A percentile compares a stretch with the other conserved stretches of the same genome.
phyloP scores from a whole-genome alignment of 2,329 filamentous ascomycete genomes.

The Diplodia intermedia region DNA sequence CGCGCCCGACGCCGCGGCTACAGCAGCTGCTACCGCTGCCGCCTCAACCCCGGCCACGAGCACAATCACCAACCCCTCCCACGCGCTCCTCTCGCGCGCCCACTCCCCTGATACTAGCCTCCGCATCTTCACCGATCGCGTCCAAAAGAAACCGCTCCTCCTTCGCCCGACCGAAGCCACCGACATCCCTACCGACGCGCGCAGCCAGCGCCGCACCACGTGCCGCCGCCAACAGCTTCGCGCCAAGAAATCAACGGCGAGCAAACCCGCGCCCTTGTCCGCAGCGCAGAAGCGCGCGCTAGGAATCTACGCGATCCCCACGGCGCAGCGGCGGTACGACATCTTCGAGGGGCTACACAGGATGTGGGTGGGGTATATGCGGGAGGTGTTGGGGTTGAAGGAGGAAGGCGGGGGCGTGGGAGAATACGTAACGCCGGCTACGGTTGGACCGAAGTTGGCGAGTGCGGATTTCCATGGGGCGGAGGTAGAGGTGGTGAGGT shows the following conservation, averaged over 20 bases:
- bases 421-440: conserved; percentile 60
- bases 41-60: too few species aligned
- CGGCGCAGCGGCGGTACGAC: conserved; percentile 71
- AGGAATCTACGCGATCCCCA: conserved; percentile 76
- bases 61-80: not conserved
- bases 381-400: conserved; percentile 75
- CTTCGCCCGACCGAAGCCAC: not conserved
- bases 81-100: not conserved
- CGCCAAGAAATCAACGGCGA: conserved; percentile 41
- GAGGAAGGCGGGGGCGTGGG: conserved; percentile 39
- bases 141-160: not conserved
- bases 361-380: conserved; percentile 86
- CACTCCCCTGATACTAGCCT: not conserved
- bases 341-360: conserved; percentile 78
- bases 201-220: conserved; percentile 51
- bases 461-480: conserved; percentile 94
- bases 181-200: conserved; percentile 57
- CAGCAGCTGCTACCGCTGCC: too few species aligned
- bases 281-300: conserved; percentile 77
- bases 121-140: not conserved
- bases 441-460: conserved; percentile 74
- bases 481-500: conserved; percentile 79
- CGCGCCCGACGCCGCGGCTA: not conserved
- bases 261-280: conserved; percentile 73
- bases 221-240: not conserved